Conservation (phyloP, 2,329 filamentous ascomycete genomes). For the Trichoderma simmonsii region DNA sequence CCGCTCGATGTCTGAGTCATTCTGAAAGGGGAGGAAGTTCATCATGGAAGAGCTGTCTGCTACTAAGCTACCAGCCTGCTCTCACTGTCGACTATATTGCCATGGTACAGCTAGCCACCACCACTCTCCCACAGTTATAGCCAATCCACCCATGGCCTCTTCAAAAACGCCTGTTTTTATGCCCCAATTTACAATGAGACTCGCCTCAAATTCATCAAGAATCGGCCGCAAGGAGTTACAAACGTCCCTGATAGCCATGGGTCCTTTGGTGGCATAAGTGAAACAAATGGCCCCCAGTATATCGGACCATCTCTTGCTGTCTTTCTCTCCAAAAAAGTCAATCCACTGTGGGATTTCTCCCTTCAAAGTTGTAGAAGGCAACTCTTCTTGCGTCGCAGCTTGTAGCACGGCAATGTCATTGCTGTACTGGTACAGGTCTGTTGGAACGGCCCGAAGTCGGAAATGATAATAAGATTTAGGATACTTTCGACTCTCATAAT, state of each 20-base stretch:
- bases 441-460: conserved; percentile 57
- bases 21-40: neutral
- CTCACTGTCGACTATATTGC: conserved; percentile 18
- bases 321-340: conserved; percentile 61
- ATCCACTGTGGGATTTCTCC: conserved; percentile 68
- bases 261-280: conserved; percentile 59
- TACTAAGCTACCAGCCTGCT: neutral
- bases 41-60: neutral
- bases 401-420: conserved; percentile 45
- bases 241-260: conserved; percentile 51
- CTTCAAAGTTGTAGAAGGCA: conserved; percentile 41
- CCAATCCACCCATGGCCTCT: conserved; percentile 38
- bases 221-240: conserved; percentile 54
- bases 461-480: conserved; percentile 65
- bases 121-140: conserved; percentile 56
- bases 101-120: conserved; percentile 60
- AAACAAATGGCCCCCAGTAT: conserved; percentile 62
- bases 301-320: conserved; percentile 61
- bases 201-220: conserved; percentile 61
- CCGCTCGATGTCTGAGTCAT: too few relatives aligned
- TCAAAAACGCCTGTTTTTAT: conserved; percentile 50
- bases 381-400: conserved; percentile 33
- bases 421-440: conserved; percentile 60
- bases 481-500: conserved; percentile 68
- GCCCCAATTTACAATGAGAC: conserved; percentile 58